phyloP scores from a whole-genome alignment of 1,284 basidiomycete species.

The Microbotryum violaceum region DNA sequence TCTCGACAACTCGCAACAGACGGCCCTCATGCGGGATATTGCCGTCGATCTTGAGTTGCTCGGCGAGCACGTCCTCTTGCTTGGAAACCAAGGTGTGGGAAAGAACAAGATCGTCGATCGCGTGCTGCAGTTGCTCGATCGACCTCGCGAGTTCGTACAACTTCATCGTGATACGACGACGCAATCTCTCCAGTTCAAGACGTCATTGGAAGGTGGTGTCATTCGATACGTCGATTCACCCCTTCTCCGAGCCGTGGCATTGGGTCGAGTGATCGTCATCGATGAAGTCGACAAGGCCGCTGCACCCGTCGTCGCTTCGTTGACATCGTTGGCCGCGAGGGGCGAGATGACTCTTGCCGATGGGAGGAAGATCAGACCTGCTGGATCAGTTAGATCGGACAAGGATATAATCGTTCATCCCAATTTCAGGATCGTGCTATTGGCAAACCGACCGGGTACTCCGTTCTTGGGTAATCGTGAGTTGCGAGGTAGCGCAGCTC shows the following conservation, averaged over 20 bases:
- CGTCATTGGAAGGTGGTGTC: constrained; percentile 36
- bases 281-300: constrained; percentile 44
- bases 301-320: constrained; percentile 40
- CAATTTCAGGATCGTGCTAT: constrained; percentile 41
- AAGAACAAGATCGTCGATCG: constrained; percentile 44
- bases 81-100: constrained; percentile 42
- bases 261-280: constrained; percentile 41
- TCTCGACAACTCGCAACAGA: constrained; percentile 39
- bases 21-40: constrained; percentile 37
- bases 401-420: constrained; percentile 35
- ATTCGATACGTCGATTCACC: constrained; percentile 40
- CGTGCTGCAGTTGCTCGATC: constrained; percentile 38
- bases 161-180: constrained; percentile 31
- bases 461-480: constrained; percentile 36
- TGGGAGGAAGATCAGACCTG: constrained; percentile 31
- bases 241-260: constrained; percentile 39
- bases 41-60: constrained; percentile 40
- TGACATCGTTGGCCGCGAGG: constrained; percentile 40
- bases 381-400: background rate
- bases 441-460: constrained; percentile 42
- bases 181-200: constrained; percentile 16
- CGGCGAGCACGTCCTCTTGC: constrained; percentile 39
- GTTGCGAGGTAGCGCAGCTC: background rate
- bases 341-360: constrained; percentile 41
- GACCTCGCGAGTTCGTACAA: constrained; percentile 43